Base-by-base conservation (phyloP, 75 land plant species). In the Azolla pinnata region DNA sequence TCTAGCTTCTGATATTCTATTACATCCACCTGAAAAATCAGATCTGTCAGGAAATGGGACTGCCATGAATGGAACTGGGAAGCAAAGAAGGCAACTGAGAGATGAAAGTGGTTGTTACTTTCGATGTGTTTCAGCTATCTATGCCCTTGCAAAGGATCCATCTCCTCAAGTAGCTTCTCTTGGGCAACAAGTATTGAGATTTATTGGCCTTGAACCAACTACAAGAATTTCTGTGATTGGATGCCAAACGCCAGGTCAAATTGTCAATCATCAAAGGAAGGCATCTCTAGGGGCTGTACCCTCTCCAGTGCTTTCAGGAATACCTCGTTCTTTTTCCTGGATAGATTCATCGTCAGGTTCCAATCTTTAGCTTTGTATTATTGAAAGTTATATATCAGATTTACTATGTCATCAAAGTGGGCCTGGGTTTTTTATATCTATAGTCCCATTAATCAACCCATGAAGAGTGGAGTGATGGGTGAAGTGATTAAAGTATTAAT, bases 261-360 rank as follows among this genome's bases (percentile, higher is more conserved):
- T 18, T 35, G 57, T 59, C 32, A 47, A 44, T n/a, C 76, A 78
- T 25, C 76, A 74, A 29, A 62, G 79, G 50, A 84, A 81, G 28
- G 26, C 81, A 5, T 62, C 84, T 48, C 58, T 74, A 56, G 54
- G 74, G 44, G 65, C 80, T n/a, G n/a, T n/a, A 50, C 24, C 52
- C 21, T 58, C 63, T 42, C n/a, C n/a, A n/a, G n/a, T n/a, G n/a
- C 46, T 81, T 50, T 59, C 78, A 62, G 83, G 87, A 54, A 45
- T 93, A 9, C 75, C 80, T 27, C 87, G 96, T 17, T 93, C 96
- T 21, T 73, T 78, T 59, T 93, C 96, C 20, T 88, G 90, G 98
- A 75, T 88, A 60, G 98, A 90, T 57, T 76, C 71, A 9, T 21
- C 71, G 17, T 52, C 46, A 61, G 70, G 70, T 67, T 12, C 31